phyloP scores from a whole-genome alignment of 1,284 basidiomycete species.

The Cutaneotrichosporon daszewskae region DNA sequence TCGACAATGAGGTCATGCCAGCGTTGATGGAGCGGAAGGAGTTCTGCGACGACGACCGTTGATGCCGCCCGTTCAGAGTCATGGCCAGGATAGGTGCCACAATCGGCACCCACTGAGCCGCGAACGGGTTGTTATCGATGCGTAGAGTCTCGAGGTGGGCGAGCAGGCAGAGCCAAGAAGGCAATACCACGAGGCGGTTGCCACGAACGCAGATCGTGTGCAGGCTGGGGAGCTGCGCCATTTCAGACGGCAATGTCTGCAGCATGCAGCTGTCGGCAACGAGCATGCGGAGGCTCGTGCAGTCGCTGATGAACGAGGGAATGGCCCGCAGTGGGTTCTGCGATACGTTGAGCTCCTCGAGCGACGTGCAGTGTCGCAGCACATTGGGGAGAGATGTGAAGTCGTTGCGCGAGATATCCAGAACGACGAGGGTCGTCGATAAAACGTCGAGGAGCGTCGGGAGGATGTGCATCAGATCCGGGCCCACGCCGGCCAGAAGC shows the following conservation, averaged over 20 bases:
- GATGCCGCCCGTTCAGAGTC: constrained; percentile 5
- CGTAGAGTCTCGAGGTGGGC: constrained; percentile 75
- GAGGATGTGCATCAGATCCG: constrained; percentile 65
- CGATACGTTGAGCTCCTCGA: constrained; percentile 92
- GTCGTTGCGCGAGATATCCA: constrained; percentile 84
- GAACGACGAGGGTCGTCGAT: constrained; percentile 67
- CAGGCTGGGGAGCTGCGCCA: constrained; percentile 64
- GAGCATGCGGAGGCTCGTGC: constrained; percentile 73
- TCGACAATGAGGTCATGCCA: constrained; percentile 3
- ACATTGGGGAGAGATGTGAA: constrained; percentile 72
- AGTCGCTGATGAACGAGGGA: constrained; percentile 71
- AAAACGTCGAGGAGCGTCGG: constrained; percentile 64
- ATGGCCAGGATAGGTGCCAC: constrained; percentile 59
- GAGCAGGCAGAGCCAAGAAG: constrained; percentile 86
- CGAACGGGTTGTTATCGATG: constrained; percentile 90
- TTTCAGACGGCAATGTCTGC: constrained; percentile 61
- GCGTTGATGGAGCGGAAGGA: constrained; percentile 6
- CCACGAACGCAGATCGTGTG: constrained; percentile 81
- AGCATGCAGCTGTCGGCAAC: constrained; percentile 84
- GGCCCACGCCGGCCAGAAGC: constrained; percentile 67
- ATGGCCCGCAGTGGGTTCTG: constrained; percentile 79
- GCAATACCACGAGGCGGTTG: constrained; percentile 83
- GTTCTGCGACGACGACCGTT: constrained; percentile 5
- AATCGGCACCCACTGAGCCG: constrained; percentile 81
- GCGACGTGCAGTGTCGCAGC: constrained; percentile 65